Evolutionary conservation across 2,329 filamentous ascomycete species (phyloP).

Genomic region (Cladophialophora bantiana): DNA sequence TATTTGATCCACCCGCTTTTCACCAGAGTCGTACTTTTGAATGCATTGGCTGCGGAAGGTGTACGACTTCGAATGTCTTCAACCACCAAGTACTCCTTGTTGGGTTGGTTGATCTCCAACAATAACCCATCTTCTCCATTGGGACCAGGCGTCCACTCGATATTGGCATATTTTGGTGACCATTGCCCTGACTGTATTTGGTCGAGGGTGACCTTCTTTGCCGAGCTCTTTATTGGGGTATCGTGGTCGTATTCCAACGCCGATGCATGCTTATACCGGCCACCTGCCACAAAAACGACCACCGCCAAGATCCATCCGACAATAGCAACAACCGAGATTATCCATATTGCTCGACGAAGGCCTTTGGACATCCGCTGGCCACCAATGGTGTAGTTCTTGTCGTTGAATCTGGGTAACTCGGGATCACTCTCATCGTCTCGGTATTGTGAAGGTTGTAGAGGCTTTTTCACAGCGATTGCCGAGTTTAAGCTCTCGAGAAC

Average conservation of each 20-base stretch:
- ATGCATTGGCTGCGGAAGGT: constrained; percentile 46
- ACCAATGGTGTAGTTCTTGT: constrained; percentile 26
- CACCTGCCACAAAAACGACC: constrained; percentile 51
- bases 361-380: constrained; percentile 41
- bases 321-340: constrained; percentile 50
- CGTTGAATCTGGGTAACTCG: constrained; percentile 39
- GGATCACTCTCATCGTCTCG: constrained; percentile 43
- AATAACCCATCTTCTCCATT: constrained; percentile 75
- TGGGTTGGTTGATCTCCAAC: constrained; percentile 69
- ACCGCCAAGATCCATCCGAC: constrained; percentile 56
- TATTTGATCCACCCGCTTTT: constrained; percentile 69
- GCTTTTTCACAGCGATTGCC: constrained; percentile 23
- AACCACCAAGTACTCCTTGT: constrained; percentile 79
- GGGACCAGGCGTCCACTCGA: constrained; percentile 58
- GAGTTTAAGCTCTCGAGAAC: constrained; percentile 43
- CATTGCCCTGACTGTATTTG: constrained; percentile 51
- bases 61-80: constrained; percentile 77
- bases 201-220: constrained; percentile 53
- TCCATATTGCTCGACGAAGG: constrained; percentile 50
- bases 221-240: constrained; percentile 47
- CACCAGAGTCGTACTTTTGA: constrained; percentile 75
- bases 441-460: constrained; percentile 28
- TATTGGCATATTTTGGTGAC: constrained; percentile 48
- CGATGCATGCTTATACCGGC: constrained; percentile 45
- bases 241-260: constrained; percentile 43